Percentiles rank a stretch among this genome's conserved stretches.
These are phyloP conservation scores for Irpex sp. DNA, from an alignment of 1,284 basidiomycete genomes.

Conservation along the genomic window DNA sequence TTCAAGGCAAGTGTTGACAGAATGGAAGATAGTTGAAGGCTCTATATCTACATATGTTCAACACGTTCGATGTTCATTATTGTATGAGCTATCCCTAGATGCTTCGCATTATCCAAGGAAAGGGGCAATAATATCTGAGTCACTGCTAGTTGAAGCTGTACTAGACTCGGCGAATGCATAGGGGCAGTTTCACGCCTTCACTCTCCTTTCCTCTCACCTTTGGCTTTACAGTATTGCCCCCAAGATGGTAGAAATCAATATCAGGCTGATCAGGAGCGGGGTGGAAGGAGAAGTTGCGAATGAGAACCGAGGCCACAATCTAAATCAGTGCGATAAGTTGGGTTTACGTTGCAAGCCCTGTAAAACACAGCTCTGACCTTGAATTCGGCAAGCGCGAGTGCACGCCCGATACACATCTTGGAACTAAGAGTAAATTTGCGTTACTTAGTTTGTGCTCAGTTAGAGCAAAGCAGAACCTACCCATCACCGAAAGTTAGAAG, in stretches of 20 bases:
- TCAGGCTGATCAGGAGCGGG: neutral
- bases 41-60: no score
- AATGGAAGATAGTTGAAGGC: no score
- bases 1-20: no score
- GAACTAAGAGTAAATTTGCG: neutral
- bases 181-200: constrained; percentile 19
- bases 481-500: neutral
- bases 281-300: constrained; percentile 11
- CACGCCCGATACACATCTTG: neutral
- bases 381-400: neutral
- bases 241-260: constrained; percentile 19
- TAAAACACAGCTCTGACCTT: neutral
- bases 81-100: no score
- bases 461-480: neutral
- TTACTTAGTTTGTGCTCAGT: neutral
- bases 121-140: no score
- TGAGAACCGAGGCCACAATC: constrained; percentile 1
- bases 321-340: neutral
- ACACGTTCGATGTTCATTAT: no score
- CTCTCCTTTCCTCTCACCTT: constrained; percentile 17
- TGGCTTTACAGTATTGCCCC: constrained; percentile 18
- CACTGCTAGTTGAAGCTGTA: neutral
- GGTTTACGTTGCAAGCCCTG: no score
- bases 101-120: no score
- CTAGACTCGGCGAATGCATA: constrained; percentile 9